Percentiles rank a stretch among this genome's conserved stretches.
phyloP scores from a whole-genome alignment of 495 filamentous ascomycete genomes.

The Penicillium verhagenii region DNA sequence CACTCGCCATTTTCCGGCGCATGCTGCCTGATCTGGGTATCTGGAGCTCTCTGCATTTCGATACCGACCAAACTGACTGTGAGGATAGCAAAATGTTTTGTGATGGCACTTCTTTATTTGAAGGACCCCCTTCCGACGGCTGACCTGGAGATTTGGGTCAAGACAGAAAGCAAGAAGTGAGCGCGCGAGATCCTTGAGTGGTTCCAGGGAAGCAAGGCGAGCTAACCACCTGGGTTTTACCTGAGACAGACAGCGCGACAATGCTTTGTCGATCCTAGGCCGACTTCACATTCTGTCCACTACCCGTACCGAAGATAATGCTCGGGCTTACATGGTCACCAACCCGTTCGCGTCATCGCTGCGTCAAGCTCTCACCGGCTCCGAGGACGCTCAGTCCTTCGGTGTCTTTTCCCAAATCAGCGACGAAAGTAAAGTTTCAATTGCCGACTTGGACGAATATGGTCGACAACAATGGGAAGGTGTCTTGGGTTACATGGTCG shows the following conservation, averaged over 20 bases:
- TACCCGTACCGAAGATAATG: slow-evolving; percentile 54
- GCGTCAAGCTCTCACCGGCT: slow-evolving; percentile 81
- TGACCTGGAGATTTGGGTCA: slow-evolving; percentile 83
- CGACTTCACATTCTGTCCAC: slow-evolving; percentile 76
- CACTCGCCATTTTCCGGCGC: slow-evolving; percentile 92
- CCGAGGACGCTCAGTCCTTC: slow-evolving; percentile 81
- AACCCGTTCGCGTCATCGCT: slow-evolving; percentile 73
- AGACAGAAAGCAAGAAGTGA: slow-evolving; percentile 66
- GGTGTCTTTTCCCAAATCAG: slow-evolving; percentile 73
- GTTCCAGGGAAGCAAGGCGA: background rate
- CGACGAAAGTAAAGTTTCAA: slow-evolving; percentile 55
- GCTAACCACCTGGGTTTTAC: slow-evolving; percentile 4
- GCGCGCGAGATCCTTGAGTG: slow-evolving; percentile 8
- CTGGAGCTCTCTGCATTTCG: slow-evolving; percentile 22
- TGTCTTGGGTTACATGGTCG: slow-evolving; percentile 92
- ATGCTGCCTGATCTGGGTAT: slow-evolving; percentile 91
- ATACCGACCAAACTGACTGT: slow-evolving; percentile 22
- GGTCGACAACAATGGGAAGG: slow-evolving; percentile 90
- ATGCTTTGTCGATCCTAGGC: slow-evolving; percentile 75
- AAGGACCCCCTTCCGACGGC: slow-evolving; percentile 68
- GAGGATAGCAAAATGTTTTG: slow-evolving; percentile 80
- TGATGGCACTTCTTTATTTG: slow-evolving; percentile 90
- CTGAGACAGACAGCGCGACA: slow-evolving; percentile 65
- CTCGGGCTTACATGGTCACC: slow-evolving; percentile 67
- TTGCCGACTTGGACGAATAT: slow-evolving; percentile 78